Conservation (phyloP, 441 rosid species). For the Adansonia gregorii region DNA sequence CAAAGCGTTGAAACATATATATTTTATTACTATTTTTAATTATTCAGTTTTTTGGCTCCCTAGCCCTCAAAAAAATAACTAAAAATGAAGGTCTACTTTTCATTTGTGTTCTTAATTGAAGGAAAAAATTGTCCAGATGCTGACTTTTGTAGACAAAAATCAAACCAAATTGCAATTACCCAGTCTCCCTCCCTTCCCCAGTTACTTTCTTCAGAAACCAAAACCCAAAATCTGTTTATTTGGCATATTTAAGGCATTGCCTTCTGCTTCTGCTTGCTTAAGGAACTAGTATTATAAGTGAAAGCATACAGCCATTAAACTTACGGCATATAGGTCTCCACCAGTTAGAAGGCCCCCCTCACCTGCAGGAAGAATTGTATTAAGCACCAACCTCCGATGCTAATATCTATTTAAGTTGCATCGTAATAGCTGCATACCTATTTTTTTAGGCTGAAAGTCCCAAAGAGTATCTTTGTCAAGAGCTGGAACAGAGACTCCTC, state of each 20-base stretch:
- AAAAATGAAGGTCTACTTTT: not conserved
- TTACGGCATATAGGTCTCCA: slow-evolving; percentile 96
- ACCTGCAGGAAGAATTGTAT: slow-evolving; percentile 48
- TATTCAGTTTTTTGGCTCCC: not conserved
- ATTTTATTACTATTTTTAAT: not conserved
- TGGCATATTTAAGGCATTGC: not conserved
- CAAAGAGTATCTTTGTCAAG: slow-evolving; percentile 92
- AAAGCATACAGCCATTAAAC: slow-evolving; percentile 39
- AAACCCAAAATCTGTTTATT: not conserved
- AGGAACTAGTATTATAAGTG: slow-evolving; percentile 1
- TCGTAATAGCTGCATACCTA: slow-evolving; percentile 51
- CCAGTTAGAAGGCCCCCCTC: slow-evolving; percentile 96
- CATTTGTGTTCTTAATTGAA: not conserved
- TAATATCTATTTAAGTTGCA: slow-evolving; percentile 17
- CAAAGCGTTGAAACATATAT: not conserved
- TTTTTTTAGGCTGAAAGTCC: slow-evolving; percentile 93
- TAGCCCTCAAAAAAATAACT: not conserved
- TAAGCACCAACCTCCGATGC: not conserved
- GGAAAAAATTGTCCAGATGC: not conserved
- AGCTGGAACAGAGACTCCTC: slow-evolving; percentile 98
- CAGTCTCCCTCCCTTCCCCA: not conserved
- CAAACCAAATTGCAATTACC: slow-evolving; percentile 7
- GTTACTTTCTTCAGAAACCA: not conserved
- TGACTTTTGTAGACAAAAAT: not conserved
- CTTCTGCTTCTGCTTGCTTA: not conserved